These are phyloP conservation scores for Penicillium sp. DNA, from an alignment of 2,329 filamentous ascomycete genomes.

Conservation along the genomic window DNA sequence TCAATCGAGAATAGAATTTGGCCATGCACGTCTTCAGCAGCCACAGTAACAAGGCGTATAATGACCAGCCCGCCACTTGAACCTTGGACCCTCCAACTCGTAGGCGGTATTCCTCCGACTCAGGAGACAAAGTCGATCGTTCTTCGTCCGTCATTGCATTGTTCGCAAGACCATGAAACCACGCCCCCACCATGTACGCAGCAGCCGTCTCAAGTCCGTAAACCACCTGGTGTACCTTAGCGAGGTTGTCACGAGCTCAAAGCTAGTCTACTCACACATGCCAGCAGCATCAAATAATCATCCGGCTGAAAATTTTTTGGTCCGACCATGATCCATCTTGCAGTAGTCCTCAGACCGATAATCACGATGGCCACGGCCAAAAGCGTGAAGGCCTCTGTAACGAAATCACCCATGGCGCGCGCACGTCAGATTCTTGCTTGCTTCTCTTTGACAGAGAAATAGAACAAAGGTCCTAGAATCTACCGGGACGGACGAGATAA, in stretches of 20 bases:
- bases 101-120: constrained; percentile 47
- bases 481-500: constrained; percentile 17
- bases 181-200: constrained; percentile 50
- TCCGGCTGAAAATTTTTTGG: constrained; percentile 53
- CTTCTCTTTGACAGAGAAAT: background rate
- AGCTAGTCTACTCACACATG: constrained; percentile 43
- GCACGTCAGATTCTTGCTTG: background rate
- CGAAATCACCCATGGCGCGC: constrained; percentile 32
- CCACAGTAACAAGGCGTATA: constrained; percentile 54
- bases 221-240: constrained; percentile 39
- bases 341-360: constrained; percentile 52
- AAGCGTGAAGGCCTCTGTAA: constrained; percentile 51
- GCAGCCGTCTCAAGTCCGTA: constrained; percentile 52
- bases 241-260: background rate
- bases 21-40: constrained; percentile 56
- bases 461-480: background rate
- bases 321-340: constrained; percentile 51
- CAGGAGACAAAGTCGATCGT: constrained; percentile 45
- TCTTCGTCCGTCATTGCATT: constrained; percentile 56
- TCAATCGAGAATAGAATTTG: constrained; percentile 57
- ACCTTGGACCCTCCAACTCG: constrained; percentile 56
- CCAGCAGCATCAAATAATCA: constrained; percentile 60
- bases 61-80: constrained; percentile 54
- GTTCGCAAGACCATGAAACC: constrained; percentile 54
- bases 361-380: constrained; percentile 51